Evolutionary conservation across 306 rosid genomes (phyloP), one percentile per base, ranked within the genome.

Genomic region (Trichosanthes cucumerina): DNA sequence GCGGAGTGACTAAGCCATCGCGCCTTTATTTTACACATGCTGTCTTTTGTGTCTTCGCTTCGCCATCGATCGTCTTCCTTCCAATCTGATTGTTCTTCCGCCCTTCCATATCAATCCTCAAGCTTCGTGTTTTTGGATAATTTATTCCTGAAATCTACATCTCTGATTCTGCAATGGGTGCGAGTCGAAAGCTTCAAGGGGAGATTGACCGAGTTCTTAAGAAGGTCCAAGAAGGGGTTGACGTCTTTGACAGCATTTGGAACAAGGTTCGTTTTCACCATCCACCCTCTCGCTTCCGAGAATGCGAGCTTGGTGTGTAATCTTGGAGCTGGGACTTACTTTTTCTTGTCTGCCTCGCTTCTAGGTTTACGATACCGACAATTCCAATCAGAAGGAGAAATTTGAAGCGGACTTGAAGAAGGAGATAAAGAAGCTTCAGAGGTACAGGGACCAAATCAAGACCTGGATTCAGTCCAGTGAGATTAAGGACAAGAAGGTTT

Each of bases 391-490:
- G 90, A 95, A 92, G 91, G 98, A 95, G 85, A 95, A 95, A 82
- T 95, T 95, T 76, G 98, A 95, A 81, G 97, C 98, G 13, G 98
- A 95, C 88, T 89, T 95, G 82, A 95, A 95, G 86, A 95, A 95
- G 87, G 98, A 95, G 88, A 95, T 95, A 79, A 95, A 95, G 86
- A 95, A 95, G 88, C 95, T 95, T 3, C 98, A 94, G 88, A 84
- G 98, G 82, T 94, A 94, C 59, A 84, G 98, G 56, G 98, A 94
- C 77, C 98, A 94, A 77, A 95, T 95, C 69, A 95, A 92, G 86
- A 95, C 97, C 18, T 95, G 97, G 98, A 92, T 95, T 81, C 98
- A 95, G 87, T 95, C 98, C 70, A 92, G 98, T 76, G 98, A 95
- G 84, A 92, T 95, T 79, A 95, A 95, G 84, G 98, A 95, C 28